Percentiles rank a stretch among this genome's conserved stretches.
Conservation (phyloP, 2,329 filamentous ascomycete species). For the Grosmannia huntii region DNA sequence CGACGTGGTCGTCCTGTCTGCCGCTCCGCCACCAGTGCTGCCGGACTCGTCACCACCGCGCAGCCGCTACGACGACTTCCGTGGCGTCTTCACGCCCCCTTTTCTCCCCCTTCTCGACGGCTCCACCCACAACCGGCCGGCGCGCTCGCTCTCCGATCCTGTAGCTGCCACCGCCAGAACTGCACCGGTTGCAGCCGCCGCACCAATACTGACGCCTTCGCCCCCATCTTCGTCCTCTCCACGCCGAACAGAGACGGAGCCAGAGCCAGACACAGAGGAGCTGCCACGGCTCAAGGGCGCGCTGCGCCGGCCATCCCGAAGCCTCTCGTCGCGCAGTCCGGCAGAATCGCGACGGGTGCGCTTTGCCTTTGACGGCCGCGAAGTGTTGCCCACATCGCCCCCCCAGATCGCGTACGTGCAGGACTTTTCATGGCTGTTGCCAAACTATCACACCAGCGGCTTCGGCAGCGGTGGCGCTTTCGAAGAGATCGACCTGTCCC, state of each 20-base stretch:
- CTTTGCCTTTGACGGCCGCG: slow-evolving; percentile 46
- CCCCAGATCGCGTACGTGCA: slow-evolving; percentile 9
- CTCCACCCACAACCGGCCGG: not conserved
- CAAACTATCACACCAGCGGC: not conserved
- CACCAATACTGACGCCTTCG: not conserved
- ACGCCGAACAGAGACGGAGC: not conserved
- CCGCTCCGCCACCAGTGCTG: not conserved
- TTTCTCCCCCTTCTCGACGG: slow-evolving; percentile 48
- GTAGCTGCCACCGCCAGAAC: slow-evolving; percentile 5
- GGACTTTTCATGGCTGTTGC: slow-evolving; percentile 10
- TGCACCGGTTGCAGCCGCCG: not conserved
- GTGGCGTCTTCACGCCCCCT: slow-evolving; percentile 48
- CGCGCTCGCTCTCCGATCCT: not conserved
- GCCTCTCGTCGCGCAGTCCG: not conserved
- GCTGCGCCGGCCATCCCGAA: slow-evolving; percentile 42
- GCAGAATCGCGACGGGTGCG: slow-evolving; percentile 42
- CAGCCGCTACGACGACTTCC: slow-evolving; percentile 43
- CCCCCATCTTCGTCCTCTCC: not conserved
- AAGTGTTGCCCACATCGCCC: slow-evolving; percentile 49
- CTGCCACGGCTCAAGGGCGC: slow-evolving; percentile 34
- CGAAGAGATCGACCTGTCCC: slow-evolving; percentile 11
- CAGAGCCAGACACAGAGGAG: slow-evolving; percentile 5
- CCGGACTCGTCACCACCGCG: not conserved
- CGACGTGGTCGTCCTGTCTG: not conserved
- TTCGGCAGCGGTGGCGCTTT: not conserved